These are phyloP conservation scores for Medicago truncatula DNA, from an alignment of 306 rosid genomes.

Conservation along the genomic window DNA sequence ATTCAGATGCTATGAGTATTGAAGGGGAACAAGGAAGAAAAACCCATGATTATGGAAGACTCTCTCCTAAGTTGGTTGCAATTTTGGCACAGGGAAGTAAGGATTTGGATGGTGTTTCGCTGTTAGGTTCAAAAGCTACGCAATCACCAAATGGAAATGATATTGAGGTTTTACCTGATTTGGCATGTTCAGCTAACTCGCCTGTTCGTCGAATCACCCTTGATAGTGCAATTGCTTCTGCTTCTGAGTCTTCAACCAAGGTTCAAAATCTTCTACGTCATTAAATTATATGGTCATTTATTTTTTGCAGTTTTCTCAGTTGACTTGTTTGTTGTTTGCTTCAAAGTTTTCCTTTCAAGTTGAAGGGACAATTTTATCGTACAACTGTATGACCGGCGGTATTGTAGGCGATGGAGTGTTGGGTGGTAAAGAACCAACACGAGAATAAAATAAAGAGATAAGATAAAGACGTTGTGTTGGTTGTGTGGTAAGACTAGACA, in stretches of 20 bases:
- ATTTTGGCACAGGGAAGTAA: slow-evolving; percentile 66
- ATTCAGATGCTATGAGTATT: slow-evolving; percentile 82
- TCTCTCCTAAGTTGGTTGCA: slow-evolving; percentile 68
- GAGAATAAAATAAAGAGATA: no score
- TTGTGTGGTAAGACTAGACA: no score
- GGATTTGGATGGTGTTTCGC: slow-evolving; percentile 47
- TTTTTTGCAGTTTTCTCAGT: not conserved
- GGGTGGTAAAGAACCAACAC: no score
- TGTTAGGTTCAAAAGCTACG: slow-evolving; percentile 23
- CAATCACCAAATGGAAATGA: slow-evolving; percentile 30
- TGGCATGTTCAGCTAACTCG: slow-evolving; percentile 29
- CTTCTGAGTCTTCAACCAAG: slow-evolving; percentile 43
- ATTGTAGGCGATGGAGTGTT: no score
- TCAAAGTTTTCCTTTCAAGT: not conserved
- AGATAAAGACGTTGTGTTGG: no score
- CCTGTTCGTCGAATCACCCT: slow-evolving; percentile 12
- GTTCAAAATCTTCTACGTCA: slow-evolving; percentile 39
- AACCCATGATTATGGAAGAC: slow-evolving; percentile 58
- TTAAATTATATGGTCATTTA: not conserved
- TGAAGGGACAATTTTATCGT: no score
- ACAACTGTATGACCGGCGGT: no score
- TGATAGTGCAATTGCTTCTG: slow-evolving; percentile 36
- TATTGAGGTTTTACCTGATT: slow-evolving; percentile 20
- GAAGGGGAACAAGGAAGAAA: slow-evolving; percentile 54
- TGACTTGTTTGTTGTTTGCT: not conserved